Conservation (phyloP, 2,329 filamentous ascomycete genomes). For the Fusarium subtropicale region DNA sequence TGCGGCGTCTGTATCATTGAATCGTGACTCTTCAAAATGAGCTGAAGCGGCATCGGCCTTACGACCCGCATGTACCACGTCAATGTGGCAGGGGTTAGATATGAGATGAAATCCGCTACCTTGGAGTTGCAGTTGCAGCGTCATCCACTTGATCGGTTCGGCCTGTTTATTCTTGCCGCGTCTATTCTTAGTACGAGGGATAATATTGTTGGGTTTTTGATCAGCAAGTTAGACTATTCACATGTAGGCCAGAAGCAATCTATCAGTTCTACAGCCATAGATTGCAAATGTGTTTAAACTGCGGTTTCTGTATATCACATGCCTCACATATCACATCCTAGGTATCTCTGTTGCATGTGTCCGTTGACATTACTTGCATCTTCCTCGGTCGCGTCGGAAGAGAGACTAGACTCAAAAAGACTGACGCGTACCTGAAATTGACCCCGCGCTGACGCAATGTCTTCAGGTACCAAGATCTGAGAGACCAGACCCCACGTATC, state of each 20-base stretch:
- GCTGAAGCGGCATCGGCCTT: background rate
- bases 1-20: background rate
- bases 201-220: too few species aligned
- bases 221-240: background rate
- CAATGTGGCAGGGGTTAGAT: background rate
- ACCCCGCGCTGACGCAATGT: conserved; percentile 11
- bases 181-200: background rate
- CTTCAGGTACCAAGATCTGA: conserved; percentile 5
- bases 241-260: background rate
- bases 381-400: background rate
- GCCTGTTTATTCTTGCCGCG: background rate
- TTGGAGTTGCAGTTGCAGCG: background rate
- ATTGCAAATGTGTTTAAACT: background rate
- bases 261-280: too few species aligned
- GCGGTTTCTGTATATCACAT: background rate
- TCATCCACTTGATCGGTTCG: background rate
- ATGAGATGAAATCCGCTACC: background rate
- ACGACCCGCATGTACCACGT: background rate
- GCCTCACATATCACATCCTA: background rate
- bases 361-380: background rate
- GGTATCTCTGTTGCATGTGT: background rate
- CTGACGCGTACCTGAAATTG: conserved; percentile 1
- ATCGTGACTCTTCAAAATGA: background rate
- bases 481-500: background rate
- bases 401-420: background rate